phyloP scores from a whole-genome alignment of 2,329 filamentous ascomycete genomes.

The Colletotrichum magnum region DNA sequence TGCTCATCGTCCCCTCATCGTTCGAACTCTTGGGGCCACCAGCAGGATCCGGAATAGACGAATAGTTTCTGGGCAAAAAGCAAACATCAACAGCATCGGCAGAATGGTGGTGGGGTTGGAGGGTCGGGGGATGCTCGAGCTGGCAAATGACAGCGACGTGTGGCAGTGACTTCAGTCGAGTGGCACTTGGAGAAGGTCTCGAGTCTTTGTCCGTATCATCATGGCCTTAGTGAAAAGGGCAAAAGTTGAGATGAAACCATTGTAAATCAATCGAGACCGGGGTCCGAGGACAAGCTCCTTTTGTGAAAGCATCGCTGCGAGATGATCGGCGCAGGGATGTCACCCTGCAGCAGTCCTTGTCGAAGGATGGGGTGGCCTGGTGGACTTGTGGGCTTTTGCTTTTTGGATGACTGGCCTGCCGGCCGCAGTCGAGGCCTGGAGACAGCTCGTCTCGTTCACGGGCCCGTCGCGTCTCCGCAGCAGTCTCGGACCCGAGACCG shows the following conservation, averaged over 20 bases:
- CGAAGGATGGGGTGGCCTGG: constrained; percentile 29
- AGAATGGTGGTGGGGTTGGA: constrained; percentile 6
- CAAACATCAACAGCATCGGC: background rate
- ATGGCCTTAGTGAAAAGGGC: constrained; percentile 31
- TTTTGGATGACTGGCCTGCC: constrained; percentile 5
- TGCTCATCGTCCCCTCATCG: constrained; percentile 34
- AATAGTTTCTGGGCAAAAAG: constrained; percentile 2
- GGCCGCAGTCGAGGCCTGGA: constrained; percentile 22
- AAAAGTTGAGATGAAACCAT: constrained; percentile 41
- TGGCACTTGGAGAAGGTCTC: constrained; percentile 26
- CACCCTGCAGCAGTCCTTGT: constrained; percentile 36
- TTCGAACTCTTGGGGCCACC: constrained; percentile 39
- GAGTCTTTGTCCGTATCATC: constrained; percentile 36
- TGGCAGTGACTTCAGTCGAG: constrained; percentile 32
- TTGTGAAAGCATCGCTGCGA: constrained; percentile 24
- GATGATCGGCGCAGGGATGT: constrained; percentile 40
- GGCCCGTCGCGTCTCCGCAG: background rate
- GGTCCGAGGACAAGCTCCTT: constrained; percentile 33
- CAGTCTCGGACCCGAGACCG: constrained; percentile 24
- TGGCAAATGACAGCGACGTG: constrained; percentile 44
- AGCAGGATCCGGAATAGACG: constrained; percentile 28
- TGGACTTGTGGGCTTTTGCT: background rate
- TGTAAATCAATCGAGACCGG: constrained; percentile 41
- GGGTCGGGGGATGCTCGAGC: constrained; percentile 28
- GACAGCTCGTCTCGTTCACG: constrained; percentile 24